phyloP scores from a whole-genome alignment of 1,284 basidiomycete species.

The Cutaneotrichosporon cavernicola region DNA sequence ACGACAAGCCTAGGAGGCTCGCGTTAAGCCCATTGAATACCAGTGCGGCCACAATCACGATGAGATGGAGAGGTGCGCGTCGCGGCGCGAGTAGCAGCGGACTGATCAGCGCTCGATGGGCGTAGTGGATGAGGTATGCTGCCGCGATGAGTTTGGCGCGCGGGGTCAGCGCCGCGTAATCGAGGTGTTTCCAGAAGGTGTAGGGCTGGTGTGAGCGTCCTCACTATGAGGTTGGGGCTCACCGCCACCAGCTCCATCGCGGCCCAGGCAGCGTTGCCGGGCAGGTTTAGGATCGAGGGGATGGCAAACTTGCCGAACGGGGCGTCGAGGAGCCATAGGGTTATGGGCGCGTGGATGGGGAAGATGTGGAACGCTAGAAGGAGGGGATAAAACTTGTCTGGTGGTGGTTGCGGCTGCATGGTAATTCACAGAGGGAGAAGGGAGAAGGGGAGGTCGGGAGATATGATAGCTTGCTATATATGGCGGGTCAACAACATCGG shows the following conservation, averaged over 20 bases:
- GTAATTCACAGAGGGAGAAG: background rate
- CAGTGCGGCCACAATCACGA: conserved; percentile 62
- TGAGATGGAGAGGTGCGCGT: conserved; percentile 71
- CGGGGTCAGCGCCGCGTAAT: background rate
- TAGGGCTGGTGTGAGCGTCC: conserved; percentile 3
- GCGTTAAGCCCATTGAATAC: conserved; percentile 55
- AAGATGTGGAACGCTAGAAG: conserved; percentile 51
- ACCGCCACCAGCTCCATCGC: conserved; percentile 82
- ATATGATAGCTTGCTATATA: background rate
- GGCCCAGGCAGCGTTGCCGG: conserved; percentile 67
- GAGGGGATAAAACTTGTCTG: conserved; percentile 31
- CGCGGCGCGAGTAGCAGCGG: conserved; percentile 74
- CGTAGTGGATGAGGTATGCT: conserved; percentile 73
- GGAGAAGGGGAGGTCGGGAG: too few species aligned
- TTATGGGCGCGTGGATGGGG: conserved; percentile 52
- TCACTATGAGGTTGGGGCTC: conserved; percentile 28
- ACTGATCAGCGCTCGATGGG: conserved; percentile 76
- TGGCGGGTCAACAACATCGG: too few species aligned
- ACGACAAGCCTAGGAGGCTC: conserved; percentile 30
- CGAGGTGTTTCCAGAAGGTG: conserved; percentile 52
- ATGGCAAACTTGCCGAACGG: conserved; percentile 73
- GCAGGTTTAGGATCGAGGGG: conserved; percentile 58
- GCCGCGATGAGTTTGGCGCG: conserved; percentile 11
- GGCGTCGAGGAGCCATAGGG: conserved; percentile 59
- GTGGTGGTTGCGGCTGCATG: background rate